Conservation (phyloP, 331 rosid genomes). For the Erythrophleum ivorense region DNA sequence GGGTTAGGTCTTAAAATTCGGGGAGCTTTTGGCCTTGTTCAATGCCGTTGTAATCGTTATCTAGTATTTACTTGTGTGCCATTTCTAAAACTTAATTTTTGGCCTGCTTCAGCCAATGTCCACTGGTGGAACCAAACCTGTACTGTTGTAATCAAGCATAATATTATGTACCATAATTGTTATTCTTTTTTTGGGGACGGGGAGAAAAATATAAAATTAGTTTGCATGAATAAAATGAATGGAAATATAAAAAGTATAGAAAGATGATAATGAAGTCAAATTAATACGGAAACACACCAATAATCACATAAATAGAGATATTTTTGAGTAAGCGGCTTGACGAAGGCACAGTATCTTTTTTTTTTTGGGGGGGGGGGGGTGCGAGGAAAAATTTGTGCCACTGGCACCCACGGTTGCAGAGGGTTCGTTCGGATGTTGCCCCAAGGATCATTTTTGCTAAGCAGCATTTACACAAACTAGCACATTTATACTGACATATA, state of each 20-base stretch:
- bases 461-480: neutral
- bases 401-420: neutral
- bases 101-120: neutral
- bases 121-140: constrained; percentile 18
- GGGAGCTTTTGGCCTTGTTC: neutral
- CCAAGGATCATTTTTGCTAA: neutral
- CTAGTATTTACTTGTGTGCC: neutral
- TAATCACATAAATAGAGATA: neutral
- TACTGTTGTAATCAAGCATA: neutral
- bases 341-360: neutral
- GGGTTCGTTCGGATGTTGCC: neutral
- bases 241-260: neutral
- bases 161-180: neutral
- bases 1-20: neutral
- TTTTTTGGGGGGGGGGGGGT: too few species aligned
- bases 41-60: neutral
- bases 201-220: neutral
- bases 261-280: constrained; percentile 6
- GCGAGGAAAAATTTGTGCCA: neutral
- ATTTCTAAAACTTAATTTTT: neutral
- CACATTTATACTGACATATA: neutral
- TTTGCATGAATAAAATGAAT: neutral
- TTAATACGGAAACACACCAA: neutral
- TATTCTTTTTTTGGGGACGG: neutral
- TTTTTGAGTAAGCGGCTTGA: neutral